A percentile compares a stretch with the other conserved stretches of the same genome.
These are phyloP conservation scores for Claviceps arundinis DNA, from an alignment of 2,329 filamentous ascomycete species.

Conservation along the genomic window DNA sequence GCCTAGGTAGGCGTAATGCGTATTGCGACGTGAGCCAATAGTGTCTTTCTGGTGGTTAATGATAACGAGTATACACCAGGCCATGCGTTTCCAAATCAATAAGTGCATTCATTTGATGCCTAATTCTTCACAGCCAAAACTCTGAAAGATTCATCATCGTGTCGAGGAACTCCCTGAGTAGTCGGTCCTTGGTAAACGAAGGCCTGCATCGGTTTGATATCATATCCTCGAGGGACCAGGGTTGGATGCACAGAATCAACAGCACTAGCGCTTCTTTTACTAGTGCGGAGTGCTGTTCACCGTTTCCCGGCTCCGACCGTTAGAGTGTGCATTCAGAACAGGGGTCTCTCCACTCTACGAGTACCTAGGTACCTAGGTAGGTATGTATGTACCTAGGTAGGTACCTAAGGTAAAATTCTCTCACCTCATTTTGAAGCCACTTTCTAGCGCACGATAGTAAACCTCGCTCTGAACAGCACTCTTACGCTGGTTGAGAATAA, in stretches of 20 bases:
- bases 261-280: not conserved
- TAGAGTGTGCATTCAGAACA: too few relatives aligned
- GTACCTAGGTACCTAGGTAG: too few relatives aligned
- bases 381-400: too few relatives aligned
- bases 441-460: not conserved
- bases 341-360: too few relatives aligned
- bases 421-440: not conserved
- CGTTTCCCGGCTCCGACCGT: too few relatives aligned
- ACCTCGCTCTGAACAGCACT: not conserved
- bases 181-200: not conserved
- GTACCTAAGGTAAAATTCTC: too few relatives aligned
- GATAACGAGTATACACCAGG: not conserved
- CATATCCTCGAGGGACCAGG: not conserved
- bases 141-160: too few relatives aligned
- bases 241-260: not conserved
- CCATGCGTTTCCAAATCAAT: not conserved
- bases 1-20: not conserved
- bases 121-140: not conserved
- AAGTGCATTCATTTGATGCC: not conserved
- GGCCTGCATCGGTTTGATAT: not conserved
- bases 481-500: not conserved
- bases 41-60: not conserved
- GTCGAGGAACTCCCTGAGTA: not conserved
- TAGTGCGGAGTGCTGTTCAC: not conserved
- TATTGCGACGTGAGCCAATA: not conserved